Conservation (phyloP, 345 rosid species). For the Crucihimalaya himalaica region DNA sequence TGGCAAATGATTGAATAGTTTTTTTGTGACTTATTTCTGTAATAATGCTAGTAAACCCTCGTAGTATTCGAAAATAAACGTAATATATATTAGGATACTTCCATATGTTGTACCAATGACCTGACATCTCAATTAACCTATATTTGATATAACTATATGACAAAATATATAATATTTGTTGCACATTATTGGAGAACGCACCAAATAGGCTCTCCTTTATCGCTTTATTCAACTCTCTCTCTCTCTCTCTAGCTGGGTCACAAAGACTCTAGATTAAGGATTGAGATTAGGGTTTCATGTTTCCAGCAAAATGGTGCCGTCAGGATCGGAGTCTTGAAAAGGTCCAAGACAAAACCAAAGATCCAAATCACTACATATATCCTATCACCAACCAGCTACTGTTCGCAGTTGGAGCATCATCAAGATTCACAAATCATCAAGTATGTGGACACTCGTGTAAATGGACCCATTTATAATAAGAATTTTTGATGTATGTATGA, state of each 20-base stretch:
- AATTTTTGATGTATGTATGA: constrained; percentile 37
- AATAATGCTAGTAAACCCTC: background rate
- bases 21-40: background rate
- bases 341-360: background rate
- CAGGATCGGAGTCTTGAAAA: background rate
- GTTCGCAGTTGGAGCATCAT: constrained; percentile 84
- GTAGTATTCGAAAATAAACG: too few relatives aligned
- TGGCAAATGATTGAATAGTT: background rate
- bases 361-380: constrained; percentile 10
- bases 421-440: constrained; percentile 74
- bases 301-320: constrained; percentile 8
- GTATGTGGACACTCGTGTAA: constrained; percentile 2
- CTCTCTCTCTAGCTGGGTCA: background rate
- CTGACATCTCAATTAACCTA: background rate
- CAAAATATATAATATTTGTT: background rate
- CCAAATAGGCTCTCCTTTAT: constrained; percentile 7
- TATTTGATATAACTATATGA: background rate
- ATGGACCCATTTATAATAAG: constrained; percentile 14
- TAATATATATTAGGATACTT: background rate
- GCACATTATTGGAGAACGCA: constrained; percentile 16
- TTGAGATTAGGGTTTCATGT: constrained; percentile 32
- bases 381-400: constrained; percentile 50
- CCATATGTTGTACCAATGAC: background rate
- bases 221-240: background rate
- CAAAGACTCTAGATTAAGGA: constrained; percentile 14